Base-by-base conservation (phyloP, 2,329 filamentous ascomycete genomes). In the Ilyonectria mors-panacis region DNA sequence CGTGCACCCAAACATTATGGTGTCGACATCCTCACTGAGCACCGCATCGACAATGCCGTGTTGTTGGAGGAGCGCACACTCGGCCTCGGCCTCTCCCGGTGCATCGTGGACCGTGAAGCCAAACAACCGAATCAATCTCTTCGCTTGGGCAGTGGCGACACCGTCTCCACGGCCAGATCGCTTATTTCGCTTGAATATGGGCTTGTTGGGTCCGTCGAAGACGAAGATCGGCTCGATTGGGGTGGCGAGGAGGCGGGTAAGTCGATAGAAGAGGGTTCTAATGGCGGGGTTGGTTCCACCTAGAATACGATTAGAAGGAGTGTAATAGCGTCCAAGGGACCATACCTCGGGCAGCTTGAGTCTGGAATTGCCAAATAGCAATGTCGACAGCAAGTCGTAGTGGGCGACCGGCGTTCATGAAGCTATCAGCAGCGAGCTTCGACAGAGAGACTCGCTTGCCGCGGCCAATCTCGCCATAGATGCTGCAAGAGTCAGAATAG, bases 281-380 rank as follows among this genome's bases (percentile, higher is more conserved):
- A 98, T 86, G 1, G 95, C 95, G 7, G 96, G 95, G 74, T 98
- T 98, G 12, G 91, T 90, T 66, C 96, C 96, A 53, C 95, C 91
- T 90, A 54, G 4, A 23, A 6, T 15, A 4, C 15, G 39, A 57
- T 73, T 55, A 73, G 71, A 54, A 28, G 47, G 26, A 26, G 5
- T 26, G 26, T 26, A 26, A 26, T 6, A 26, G 26, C 26, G 6
- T 26, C 26, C 26, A 26, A 26, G 26, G 26, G 26, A 6, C 26
- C 4, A 26, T 6, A 88, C 89, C 94, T 83, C 91, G 90, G 19
- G 93, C 93, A 15, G 94, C 92, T 77, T 97, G 94, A 13, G 92
- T 92, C 77, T 99, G 96, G 77, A 97, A 98, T 50, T 97, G 92
- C 96, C 96, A 99, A 77, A 99, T 98, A 3, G 94, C 94, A 73